A percentile compares a stretch with the other conserved stretches of the same genome.
These are phyloP conservation scores for Emergomyces pasteurianus DNA, from an alignment of 2,329 filamentous ascomycete genomes.

Conservation along the genomic window DNA sequence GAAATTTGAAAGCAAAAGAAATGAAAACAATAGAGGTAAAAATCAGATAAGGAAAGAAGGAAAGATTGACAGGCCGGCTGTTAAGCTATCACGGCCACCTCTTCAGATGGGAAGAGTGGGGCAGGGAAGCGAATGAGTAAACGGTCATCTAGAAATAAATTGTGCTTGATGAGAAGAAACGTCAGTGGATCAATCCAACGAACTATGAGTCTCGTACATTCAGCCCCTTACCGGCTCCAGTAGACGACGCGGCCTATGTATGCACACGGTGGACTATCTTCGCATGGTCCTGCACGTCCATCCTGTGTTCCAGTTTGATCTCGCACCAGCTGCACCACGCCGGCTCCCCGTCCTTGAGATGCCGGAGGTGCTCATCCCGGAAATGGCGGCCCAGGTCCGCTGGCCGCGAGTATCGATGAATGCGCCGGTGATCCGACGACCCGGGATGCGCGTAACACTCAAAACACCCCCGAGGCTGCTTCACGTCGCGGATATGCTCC, in stretches of 20 bases:
- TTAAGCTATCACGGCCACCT: not conserved
- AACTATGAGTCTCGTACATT: not conserved
- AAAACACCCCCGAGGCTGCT: not conserved
- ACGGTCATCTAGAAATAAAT: not conserved
- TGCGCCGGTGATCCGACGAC: not conserved
- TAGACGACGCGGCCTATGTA: not conserved
- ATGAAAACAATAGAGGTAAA: not conserved
- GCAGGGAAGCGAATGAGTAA: not conserved
- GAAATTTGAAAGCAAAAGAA: not conserved
- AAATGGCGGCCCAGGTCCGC: not conserved
- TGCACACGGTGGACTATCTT: not conserved
- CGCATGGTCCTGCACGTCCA: not conserved
- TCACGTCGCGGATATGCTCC: not conserved
- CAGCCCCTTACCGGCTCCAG: not conserved
- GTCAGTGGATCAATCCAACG: not conserved
- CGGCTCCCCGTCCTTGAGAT: not conserved
- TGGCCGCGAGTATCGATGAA: not conserved
- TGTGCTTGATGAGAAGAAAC: not conserved
- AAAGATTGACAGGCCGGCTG: not conserved
- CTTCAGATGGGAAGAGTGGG: not conserved
- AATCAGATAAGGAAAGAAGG: not conserved
- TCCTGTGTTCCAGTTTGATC: conserved; percentile 2
- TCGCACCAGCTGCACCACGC: not conserved
- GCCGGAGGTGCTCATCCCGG: conserved; percentile 1
- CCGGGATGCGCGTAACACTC: not conserved